Evolutionary conservation across 176 grass and related monocot genomes (phyloP).

Genomic region (Avena eriantha): DNA sequence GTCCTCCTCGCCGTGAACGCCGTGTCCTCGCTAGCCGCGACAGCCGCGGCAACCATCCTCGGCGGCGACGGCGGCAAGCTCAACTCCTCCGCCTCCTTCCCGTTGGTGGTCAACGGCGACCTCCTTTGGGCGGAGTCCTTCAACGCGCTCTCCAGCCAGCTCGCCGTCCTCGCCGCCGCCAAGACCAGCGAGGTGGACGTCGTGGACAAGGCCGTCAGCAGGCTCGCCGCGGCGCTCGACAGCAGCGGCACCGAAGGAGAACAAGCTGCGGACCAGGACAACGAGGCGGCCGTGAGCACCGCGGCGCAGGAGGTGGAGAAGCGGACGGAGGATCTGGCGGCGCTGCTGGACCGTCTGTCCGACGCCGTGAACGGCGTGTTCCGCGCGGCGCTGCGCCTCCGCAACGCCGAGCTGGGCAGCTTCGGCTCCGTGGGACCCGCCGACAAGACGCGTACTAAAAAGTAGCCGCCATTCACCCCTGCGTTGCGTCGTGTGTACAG

Average conservation of each 20-base stretch:
- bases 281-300: constrained; percentile 34
- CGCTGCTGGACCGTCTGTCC: constrained; percentile 54
- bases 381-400: constrained; percentile 62
- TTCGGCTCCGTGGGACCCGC: constrained; percentile 40
- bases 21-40: constrained; percentile 55
- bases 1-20: constrained; percentile 63
- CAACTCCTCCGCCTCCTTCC: background rate
- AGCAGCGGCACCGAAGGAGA: background rate
- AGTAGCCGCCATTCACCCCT: background rate
- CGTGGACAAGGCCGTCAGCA: constrained; percentile 52
- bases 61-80: constrained; percentile 33
- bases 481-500: background rate
- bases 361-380: constrained; percentile 69
- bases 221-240: constrained; percentile 39
- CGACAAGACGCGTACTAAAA: constrained; percentile 15
- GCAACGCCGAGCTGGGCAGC: constrained; percentile 61
- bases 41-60: constrained; percentile 51
- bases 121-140: constrained; percentile 67
- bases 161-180: constrained; percentile 22
- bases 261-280: background rate
- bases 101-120: constrained; percentile 30
- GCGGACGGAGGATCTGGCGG: constrained; percentile 62
- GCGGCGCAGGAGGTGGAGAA: constrained; percentile 53
- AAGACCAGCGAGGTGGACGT: constrained; percentile 46
- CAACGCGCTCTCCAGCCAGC: constrained; percentile 56